Base-by-base conservation (phyloP, 78 protist species). In the Dictyostelium firmibasis region DNA sequence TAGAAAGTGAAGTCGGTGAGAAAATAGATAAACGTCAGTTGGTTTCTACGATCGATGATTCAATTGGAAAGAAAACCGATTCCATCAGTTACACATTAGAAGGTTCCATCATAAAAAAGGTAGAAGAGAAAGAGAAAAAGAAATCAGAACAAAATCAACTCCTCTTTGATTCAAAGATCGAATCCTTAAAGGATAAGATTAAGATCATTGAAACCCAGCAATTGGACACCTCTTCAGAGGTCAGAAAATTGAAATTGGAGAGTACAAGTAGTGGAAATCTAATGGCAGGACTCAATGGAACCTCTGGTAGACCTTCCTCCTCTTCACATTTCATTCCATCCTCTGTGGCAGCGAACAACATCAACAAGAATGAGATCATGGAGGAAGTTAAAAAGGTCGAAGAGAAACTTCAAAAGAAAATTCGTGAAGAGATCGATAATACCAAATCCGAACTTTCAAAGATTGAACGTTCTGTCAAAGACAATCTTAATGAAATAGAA, bases 331-430 rank as follows among this genome's bases (percentile, higher is more conserved):
- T 57, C 13, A 47, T 31, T 2, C 14, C 41, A 57, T 82, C 64
- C 0, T 25, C 60, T 8, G 43, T 60, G 0, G 18, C 23, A 0
- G 23, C 36, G 0, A 82, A 50, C n/a, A 50, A 35, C 0, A 60
- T 89, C 62, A 75, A 89, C 74, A 89, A 89, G 38, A 64, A 74
- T 25, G 94, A 89, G 31, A 69, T 89, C 1, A 41, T 89, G 84
- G 94, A 89, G 27, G 94, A 89, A 0, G 53, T 89, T 70, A 89
- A 89, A 50, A 89, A 89, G 44, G 60, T 89, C 0, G 94, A 89
- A 25, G 86, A 89, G 29, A 69, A 81, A 33, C 47, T 89, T 41
- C 35, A 44, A 13, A 76, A 89, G 27, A 81, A 81, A 47, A 25
- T 89, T n/a, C 10, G 41, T 4, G 85, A 67, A 50, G 75, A 44